Evolutionary conservation across 371 early-diverging fungal species (phyloP).

Genomic region (Parasitella parasitica): DNA sequence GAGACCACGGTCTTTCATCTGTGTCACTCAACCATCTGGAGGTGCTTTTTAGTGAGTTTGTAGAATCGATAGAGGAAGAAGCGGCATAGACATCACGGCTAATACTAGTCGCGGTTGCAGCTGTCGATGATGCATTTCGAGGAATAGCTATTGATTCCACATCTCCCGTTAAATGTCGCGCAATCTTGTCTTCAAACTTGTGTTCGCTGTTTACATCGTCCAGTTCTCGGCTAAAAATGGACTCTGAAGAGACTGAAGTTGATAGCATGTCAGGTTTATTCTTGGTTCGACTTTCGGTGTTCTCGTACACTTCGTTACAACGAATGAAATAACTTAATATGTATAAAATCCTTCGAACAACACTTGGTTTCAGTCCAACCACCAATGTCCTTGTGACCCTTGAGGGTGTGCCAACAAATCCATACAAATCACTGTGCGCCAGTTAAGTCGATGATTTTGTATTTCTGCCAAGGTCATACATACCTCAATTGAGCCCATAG

Average conservation of each 20-base stretch:
- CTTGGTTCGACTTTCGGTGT: conserved; percentile 36
- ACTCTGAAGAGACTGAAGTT: conserved; percentile 5
- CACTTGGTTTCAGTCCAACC: conserved; percentile 49
- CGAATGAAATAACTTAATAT: conserved; percentile 65
- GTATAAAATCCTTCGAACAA: conserved; percentile 58
- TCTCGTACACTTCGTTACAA: conserved; percentile 67
- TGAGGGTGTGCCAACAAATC: conserved; percentile 55
- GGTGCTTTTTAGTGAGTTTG: conserved; percentile 7
- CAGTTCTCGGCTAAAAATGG: conserved; percentile 36
- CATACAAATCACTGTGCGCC: conserved; percentile 55
- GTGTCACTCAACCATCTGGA: conserved; percentile 9
- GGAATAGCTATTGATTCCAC: conserved; percentile 52
- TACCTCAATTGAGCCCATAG: conserved; percentile 69
- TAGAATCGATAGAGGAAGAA: conserved; percentile 19
- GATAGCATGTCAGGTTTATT: not conserved
- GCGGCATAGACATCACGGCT: not conserved
- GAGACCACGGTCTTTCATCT: conserved; percentile 20
- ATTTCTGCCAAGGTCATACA: not conserved
- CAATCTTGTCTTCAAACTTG: conserved; percentile 46
- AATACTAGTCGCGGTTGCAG: not conserved
- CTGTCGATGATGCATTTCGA: not conserved
- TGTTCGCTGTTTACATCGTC: conserved; percentile 25
- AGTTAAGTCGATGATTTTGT: not conserved
- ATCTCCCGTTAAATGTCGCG: conserved; percentile 43
- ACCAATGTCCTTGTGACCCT: conserved; percentile 61